phyloP scores from a whole-genome alignment of 2,329 filamentous ascomycete genomes.

The Lizonia empirigonia region DNA sequence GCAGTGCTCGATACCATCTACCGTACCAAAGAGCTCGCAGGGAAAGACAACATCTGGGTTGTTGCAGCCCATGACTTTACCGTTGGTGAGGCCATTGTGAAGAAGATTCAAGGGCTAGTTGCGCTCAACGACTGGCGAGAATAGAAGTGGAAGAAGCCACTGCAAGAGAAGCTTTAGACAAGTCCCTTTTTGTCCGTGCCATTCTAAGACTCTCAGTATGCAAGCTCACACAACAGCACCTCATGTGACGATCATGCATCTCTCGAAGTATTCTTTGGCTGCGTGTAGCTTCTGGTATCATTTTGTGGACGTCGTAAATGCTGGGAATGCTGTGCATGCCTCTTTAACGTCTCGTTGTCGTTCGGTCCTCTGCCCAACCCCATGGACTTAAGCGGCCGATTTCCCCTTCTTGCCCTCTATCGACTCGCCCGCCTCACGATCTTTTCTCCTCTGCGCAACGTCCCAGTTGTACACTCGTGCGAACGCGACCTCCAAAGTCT shows the following conservation, averaged over 20 bases:
- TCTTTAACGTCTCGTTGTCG: not conserved
- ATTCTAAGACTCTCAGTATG: too few species aligned
- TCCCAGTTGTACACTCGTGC: constrained; percentile 99
- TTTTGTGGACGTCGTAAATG: constrained; percentile 6
- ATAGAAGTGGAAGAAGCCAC: constrained; percentile 35
- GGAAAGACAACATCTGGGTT: constrained; percentile 37
- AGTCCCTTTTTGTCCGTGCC: too few species aligned
- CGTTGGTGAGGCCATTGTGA: constrained; percentile 31
- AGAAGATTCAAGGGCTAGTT: constrained; percentile 34
- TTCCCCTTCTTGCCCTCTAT: constrained; percentile 49
- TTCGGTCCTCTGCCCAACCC: not conserved
- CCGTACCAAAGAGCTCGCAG: constrained; percentile 29
- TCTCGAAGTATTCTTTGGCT: not conserved
- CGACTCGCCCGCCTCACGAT: constrained; percentile 66
- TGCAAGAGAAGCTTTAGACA: constrained; percentile 8
- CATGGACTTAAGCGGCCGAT: constrained; percentile 28
- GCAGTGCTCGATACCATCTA: constrained; percentile 36
- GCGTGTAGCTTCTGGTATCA: constrained; percentile 10
- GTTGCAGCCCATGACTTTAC: constrained; percentile 41
- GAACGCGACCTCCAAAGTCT: constrained; percentile 96
- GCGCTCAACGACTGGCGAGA: constrained; percentile 32
- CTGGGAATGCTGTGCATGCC: too few species aligned
- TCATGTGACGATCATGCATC: not conserved
- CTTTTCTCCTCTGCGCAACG: constrained; percentile 91
- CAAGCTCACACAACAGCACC: too few species aligned